Conservation (phyloP, 1,284 basidiomycete genomes). For the Cutaneotrichosporon sp. region DNA sequence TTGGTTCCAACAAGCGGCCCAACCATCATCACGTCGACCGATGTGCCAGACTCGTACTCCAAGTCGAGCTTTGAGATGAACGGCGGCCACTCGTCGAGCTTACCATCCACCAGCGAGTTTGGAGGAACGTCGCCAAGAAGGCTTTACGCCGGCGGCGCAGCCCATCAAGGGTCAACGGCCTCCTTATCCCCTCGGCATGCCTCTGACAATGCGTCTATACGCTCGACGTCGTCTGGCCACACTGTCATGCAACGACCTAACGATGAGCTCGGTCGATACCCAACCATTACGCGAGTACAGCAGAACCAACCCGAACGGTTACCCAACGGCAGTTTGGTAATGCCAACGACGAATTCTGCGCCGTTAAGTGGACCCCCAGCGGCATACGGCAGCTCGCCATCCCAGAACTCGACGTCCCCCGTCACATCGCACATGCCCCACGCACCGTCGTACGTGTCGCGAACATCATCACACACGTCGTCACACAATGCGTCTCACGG, state of each 20-base stretch:
- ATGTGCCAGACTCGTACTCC: not conserved
- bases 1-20: not conserved
- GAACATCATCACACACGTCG: too few relatives aligned
- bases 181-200: conserved; percentile 17
- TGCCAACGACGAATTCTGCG: not conserved
- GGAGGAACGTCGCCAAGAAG: conserved; percentile 20
- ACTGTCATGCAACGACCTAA: conserved; percentile 19
- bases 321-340: conserved; percentile 1
- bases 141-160: conserved; percentile 18
- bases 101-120: conserved; percentile 17
- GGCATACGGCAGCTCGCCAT: not conserved
- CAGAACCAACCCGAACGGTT: not conserved
- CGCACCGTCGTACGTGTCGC: too few relatives aligned
- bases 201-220: conserved; percentile 32
- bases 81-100: not conserved
- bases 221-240: conserved; percentile 21
- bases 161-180: not conserved
- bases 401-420: too few relatives aligned
- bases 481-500: too few relatives aligned
- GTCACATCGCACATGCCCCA: too few relatives aligned
- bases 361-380: not conserved
- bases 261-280: conserved; percentile 36
- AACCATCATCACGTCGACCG: not conserved
- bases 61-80: not conserved
- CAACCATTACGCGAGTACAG: conserved; percentile 12